These are phyloP conservation scores for Coemansia sp. DNA, from an alignment of 192 early-diverging fungal genomes.

Conservation along the genomic window DNA sequence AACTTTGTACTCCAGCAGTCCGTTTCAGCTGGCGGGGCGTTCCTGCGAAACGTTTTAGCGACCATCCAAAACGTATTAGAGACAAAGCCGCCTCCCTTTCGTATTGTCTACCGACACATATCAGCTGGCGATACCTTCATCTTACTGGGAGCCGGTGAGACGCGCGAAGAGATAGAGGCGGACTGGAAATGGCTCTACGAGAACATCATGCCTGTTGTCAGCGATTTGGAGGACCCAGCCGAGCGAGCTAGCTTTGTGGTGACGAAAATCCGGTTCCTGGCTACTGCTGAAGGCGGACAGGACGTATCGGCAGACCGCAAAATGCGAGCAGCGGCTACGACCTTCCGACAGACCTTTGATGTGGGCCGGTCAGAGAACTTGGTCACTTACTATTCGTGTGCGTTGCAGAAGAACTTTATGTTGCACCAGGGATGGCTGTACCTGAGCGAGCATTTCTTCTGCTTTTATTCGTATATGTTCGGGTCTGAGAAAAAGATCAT, in stretches of 20 bases:
- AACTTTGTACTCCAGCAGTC: conserved; percentile 75
- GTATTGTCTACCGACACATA: conserved; percentile 77
- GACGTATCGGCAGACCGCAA: conserved; percentile 85
- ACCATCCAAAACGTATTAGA: conserved; percentile 97
- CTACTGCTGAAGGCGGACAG: conserved; percentile 63
- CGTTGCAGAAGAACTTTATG: conserved; percentile 76
- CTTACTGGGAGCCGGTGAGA: conserved; percentile 84
- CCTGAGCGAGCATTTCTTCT: conserved; percentile 87
- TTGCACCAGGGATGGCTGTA: conserved; percentile 98
- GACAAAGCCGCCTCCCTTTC: conserved; percentile 89
- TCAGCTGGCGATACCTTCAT: conserved; percentile 62
- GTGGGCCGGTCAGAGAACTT: conserved; percentile 80
- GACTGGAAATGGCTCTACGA: conserved; percentile 91
- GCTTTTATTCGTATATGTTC: conserved; percentile 95
- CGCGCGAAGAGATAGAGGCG: conserved; percentile 76
- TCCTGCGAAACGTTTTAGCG: conserved; percentile 74
- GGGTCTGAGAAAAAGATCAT: conserved; percentile 91
- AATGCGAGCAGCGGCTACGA: conserved; percentile 81
- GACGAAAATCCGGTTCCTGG: conserved; percentile 89
- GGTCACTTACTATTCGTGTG: conserved; percentile 95
- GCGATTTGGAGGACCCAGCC: conserved; percentile 70
- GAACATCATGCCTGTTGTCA: conserved; percentile 73
- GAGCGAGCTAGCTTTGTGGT: conserved; percentile 88
- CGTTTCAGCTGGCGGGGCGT: conserved; percentile 57
- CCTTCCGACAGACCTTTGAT: conserved; percentile 88